Base-by-base conservation (phyloP, 176 grass and related monocot species). In the Aegilops sharonensis region DNA sequence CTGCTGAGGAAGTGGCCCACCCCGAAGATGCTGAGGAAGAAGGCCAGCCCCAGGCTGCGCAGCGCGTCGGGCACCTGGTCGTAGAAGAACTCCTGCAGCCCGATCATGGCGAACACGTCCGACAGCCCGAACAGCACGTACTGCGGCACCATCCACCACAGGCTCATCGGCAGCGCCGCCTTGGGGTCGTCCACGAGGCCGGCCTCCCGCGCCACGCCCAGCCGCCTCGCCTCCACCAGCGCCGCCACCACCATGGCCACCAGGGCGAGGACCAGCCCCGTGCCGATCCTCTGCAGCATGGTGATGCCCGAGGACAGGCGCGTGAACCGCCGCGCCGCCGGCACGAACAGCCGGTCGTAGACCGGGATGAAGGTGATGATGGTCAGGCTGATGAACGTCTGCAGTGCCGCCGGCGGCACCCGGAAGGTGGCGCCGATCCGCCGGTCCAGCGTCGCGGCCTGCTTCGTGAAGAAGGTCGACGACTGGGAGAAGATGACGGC, bases 61-160 rank as follows among this genome's bases (percentile, higher is more conserved):
- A 89, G 62, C 68, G 87, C 84, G 61, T 87, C 68, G 73, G 88
- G 90, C 6, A 92, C 91, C 80, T 98, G 96, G 77, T 92, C 93
- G 83, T 98, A 95, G 93, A 98, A 98, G 84, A 98, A 98, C 66
- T 98, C 96, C 75, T 94, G 96, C 60, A 98, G 66, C 0, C 96
- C 93, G 11, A 95, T 72, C 77, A 98, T 87, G 65, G 96, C 78
- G 87, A 98, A 92, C 35, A 95, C 93, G 71, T 95, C 93, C 11
- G 96, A 77, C 23, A 92, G 81, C 9, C 96, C 96, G 81, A 86
- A 79, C 3, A 94, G 86, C 56, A 91, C 50, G 74, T 95, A 95
- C 81, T 95, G 96, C 15, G 96, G 93, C 69, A 98, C 79, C 84
- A 98, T 81, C 96, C 96, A 98, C 96, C 96, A 98, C 18, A 98